phyloP scores from a whole-genome alignment of 129 eudicot species.

The Artemisia tridentata region DNA sequence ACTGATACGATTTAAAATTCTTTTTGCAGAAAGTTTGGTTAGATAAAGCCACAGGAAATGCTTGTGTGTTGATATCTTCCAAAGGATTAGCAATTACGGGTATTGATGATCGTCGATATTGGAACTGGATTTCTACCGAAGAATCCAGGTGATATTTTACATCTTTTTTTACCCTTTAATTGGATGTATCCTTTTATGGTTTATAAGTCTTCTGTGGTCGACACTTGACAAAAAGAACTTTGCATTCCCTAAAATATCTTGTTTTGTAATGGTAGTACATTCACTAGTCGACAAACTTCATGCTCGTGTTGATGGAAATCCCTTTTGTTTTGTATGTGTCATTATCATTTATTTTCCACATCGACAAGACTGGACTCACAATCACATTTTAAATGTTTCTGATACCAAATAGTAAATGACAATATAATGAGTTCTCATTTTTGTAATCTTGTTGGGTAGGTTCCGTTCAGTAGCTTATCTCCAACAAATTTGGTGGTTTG shows the following conservation, averaged over 20 bases:
- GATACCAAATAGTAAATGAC: not conserved
- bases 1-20: constrained; percentile 4
- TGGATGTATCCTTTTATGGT: not conserved
- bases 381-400: not conserved
- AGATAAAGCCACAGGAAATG: constrained; percentile 73
- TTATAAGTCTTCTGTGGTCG: not conserved
- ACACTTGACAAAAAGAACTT: not conserved
- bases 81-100: constrained; percentile 82
- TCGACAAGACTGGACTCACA: not conserved
- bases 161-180: not conserved
- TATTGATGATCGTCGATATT: constrained; percentile 88
- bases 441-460: constrained; percentile 35
- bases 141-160: constrained; percentile 78
- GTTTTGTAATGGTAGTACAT: not conserved
- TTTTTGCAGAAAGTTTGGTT: constrained; percentile 81
- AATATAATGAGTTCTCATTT: not conserved
- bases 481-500: constrained; percentile 99
- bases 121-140: constrained; percentile 65
- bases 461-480: constrained; percentile 76
- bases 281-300: not conserved
- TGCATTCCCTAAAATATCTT: not conserved
- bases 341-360: not conserved
- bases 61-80: constrained; percentile 72
- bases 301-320: not conserved
- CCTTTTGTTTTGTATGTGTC: not conserved